Base-by-base conservation (phyloP, 2,329 filamentous ascomycete species). In the Phaeoacremonium minimum region DNA sequence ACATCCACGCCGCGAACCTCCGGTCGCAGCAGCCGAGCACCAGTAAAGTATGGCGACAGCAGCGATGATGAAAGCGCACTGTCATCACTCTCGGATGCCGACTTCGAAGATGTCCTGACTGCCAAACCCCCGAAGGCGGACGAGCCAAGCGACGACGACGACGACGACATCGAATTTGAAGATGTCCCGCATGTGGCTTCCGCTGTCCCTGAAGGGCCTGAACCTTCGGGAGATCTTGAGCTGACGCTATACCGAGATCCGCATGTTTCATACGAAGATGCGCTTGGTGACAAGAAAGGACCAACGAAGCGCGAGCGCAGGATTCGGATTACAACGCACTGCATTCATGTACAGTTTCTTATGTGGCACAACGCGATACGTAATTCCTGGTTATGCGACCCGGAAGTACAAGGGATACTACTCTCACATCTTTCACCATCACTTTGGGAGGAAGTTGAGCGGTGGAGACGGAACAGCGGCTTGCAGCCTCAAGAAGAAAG, bases 311-410 rank as follows among this genome's bases (percentile, higher is more conserved):
- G 85, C 18, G 88, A 96, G 54, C 79, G 87, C 35, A 76, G 80
- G 42, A 85, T 91, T 38, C 77, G 93, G 17, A 75, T 82, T 20
- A 73, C 81, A 4, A 89, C 88, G 1, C 93, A 98, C 59, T 86
- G 87, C 48, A 73, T 95, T 47, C 93, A 98, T 59, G 89, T 97
- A 3, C 82, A 94, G 55, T 77, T 81, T 35, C 67, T 98, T 13
- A 73, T 98, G 41, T 96, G 85, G 73, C 90, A 97, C 56, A 97
- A 97, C 53, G 77, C 87, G 1, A 62, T 93, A 12, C 79, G 87
- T 29, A 96, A 97, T 56, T 71, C 78, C 0, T 97, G 91, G 83
- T 64, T 89, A 15, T 87, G 87, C 47, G 86, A 97, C 49, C 58
- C 73, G 4, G 77, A 85, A 43, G 71, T 94, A 1, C 87, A 93